phyloP scores from a whole-genome alignment of 305 asterid genomes.

The Caryopteris hybrid region DNA sequence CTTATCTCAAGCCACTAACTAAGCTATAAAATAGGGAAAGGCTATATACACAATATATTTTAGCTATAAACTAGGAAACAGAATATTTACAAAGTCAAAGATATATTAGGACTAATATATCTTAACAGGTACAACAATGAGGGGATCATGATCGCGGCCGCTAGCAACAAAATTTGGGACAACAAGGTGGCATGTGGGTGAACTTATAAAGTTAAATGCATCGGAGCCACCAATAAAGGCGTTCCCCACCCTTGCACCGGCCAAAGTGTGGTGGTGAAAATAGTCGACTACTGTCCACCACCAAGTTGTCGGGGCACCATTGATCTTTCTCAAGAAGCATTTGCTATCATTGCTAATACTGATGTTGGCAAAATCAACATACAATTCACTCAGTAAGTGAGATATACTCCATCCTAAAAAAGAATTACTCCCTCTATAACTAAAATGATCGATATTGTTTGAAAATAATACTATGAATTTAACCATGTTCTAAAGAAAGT shows the following conservation, averaged over 20 bases:
- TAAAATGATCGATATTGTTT: no score
- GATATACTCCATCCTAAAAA: no score
- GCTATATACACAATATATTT: no score
- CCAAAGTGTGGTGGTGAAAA: slow-evolving; percentile 18
- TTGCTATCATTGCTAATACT: slow-evolving; percentile 38
- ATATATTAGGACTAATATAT: no score
- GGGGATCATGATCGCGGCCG: slow-evolving; percentile 49
- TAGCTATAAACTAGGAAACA: no score
- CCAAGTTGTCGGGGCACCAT: slow-evolving; percentile 35
- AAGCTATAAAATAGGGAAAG: no score
- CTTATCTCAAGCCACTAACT: no score
- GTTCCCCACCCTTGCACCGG: slow-evolving; percentile 44
- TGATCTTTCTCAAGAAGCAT: slow-evolving; percentile 55
- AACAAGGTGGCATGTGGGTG: slow-evolving; percentile 40
- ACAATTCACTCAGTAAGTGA: slow-evolving; percentile 29
- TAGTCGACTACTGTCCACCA: slow-evolving; percentile 42
- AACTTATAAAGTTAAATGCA: slow-evolving; percentile 34
- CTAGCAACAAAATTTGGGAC: slow-evolving; percentile 35
- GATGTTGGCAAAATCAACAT: slow-evolving; percentile 40
- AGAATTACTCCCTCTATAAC: no score
- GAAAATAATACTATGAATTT: no score
- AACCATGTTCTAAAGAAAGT: no score
- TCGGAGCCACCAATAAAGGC: slow-evolving; percentile 34
- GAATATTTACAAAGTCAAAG: no score
- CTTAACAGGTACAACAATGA: slow-evolving; percentile 25